Conservation (phyloP, 2,329 filamentous ascomycete species). For the Aspergillus versicolor region DNA sequence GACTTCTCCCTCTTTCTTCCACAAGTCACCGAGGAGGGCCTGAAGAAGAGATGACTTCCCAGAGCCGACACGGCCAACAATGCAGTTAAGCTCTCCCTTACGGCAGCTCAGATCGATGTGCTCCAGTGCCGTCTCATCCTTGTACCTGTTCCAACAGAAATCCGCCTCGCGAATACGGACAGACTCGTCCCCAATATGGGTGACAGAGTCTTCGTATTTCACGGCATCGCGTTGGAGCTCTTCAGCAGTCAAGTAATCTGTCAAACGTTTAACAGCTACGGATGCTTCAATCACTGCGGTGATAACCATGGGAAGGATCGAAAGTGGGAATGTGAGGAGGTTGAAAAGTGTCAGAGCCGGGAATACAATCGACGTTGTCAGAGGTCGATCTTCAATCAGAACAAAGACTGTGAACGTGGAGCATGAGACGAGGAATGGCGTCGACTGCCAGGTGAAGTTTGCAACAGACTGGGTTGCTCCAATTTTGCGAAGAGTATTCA, state of each 20-base stretch:
- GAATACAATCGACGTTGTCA: constrained; percentile 95
- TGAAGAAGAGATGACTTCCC: constrained; percentile 94
- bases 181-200: constrained; percentile 79
- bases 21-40: constrained; percentile 84
- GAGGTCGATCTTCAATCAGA: constrained; percentile 72
- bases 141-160: constrained; percentile 92
- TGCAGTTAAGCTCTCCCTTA: constrained; percentile 89
- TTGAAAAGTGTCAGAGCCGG: constrained; percentile 93
- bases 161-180: constrained; percentile 79
- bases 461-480: constrained; percentile 90
- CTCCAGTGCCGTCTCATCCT: constrained; percentile 65
- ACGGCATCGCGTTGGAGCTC: constrained; percentile 88
- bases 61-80: constrained; percentile 90
- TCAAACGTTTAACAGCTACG: constrained; percentile 86
- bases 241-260: constrained; percentile 79
- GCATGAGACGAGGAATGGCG: constrained; percentile 95
- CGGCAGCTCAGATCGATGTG: constrained; percentile 85
- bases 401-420: constrained; percentile 95
- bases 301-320: constrained; percentile 96
- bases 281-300: constrained; percentile 92
- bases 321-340: constrained; percentile 88
- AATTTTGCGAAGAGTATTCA: constrained; percentile 94
- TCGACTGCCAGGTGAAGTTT: constrained; percentile 97
- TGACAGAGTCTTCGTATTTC: constrained; percentile 64
- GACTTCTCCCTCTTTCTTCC: constrained; percentile 83